Evolutionary conservation across 345 rosid species (phyloP).

Genomic region (Melaleuca quinquenervia): DNA sequence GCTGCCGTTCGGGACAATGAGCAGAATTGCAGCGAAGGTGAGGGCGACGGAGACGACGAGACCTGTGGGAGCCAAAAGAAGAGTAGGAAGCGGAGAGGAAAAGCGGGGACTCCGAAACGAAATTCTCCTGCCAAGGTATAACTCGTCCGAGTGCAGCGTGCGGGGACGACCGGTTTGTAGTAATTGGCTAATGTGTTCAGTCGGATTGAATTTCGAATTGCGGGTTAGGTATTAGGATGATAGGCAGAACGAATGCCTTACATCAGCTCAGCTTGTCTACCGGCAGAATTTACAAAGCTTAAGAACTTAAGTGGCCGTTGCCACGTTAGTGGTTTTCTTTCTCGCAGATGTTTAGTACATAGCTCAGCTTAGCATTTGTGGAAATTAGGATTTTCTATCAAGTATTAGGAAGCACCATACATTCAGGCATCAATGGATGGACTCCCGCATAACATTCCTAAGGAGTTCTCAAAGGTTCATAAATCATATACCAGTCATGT

Average conservation of each 20-base stretch:
- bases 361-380: not conserved
- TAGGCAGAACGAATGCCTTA: not conserved
- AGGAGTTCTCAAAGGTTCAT: not conserved
- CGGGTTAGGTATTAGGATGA: not conserved
- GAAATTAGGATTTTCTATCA: not conserved
- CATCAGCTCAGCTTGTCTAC: not conserved
- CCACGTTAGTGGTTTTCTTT: not conserved
- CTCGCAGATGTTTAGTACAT: not conserved
- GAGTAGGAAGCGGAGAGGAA: constrained; percentile 36
- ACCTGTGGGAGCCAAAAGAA: constrained; percentile 47
- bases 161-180: too few relatives aligned
- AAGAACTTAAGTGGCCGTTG: not conserved
- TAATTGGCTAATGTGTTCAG: not conserved
- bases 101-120: constrained; percentile 21
- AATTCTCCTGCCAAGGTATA: constrained; percentile 39
- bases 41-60: constrained; percentile 28
- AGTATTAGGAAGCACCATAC: not conserved
- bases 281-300: not conserved
- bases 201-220: not conserved
- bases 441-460: not conserved
- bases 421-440: not conserved
- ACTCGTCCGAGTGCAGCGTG: not conserved
- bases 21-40: constrained; percentile 5
- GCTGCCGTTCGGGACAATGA: constrained; percentile 13
- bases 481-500: not conserved